phyloP scores from a whole-genome alignment of 2,329 filamentous ascomycete genomes.

The Ceratocystis smalleyi region DNA sequence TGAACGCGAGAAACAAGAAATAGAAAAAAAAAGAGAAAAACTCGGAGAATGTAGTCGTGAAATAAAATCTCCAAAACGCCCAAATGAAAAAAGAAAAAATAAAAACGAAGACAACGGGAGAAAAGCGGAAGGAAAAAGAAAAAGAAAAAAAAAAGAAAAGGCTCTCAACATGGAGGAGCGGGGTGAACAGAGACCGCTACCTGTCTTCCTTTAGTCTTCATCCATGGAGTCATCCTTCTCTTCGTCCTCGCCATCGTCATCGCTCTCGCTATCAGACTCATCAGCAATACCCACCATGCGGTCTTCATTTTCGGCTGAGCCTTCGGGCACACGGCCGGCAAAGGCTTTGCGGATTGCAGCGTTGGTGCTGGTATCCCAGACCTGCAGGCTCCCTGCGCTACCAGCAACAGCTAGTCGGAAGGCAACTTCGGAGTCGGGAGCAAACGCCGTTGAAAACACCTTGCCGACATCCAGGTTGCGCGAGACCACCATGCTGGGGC shows the following conservation, averaged over 20 bases:
- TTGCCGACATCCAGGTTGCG: slow-evolving; percentile 88
- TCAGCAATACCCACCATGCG: slow-evolving; percentile 59
- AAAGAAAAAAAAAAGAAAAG: background rate
- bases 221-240: slow-evolving; percentile 40
- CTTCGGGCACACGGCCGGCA: slow-evolving; percentile 47
- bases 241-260: slow-evolving; percentile 36
- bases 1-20: background rate
- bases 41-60: slow-evolving; percentile 4
- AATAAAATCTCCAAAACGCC: slow-evolving; percentile 7
- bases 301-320: slow-evolving; percentile 50
- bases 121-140: background rate
- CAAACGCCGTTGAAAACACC: slow-evolving; percentile 82
- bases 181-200: background rate
- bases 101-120: background rate
- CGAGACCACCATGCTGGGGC: slow-evolving; percentile 79
- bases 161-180: background rate
- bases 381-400: slow-evolving; percentile 79
- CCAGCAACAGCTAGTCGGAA: slow-evolving; percentile 89
- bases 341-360: slow-evolving; percentile 71
- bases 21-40: slow-evolving; percentile 5
- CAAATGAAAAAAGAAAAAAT: background rate
- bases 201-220: slow-evolving; percentile 30
- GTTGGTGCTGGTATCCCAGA: slow-evolving; percentile 96
- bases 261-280: slow-evolving; percentile 51
- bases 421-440: slow-evolving; percentile 74